These are phyloP conservation scores for Geotrichum fermentans DNA, from an alignment of 1,139 yeast genomes.

Conservation along the genomic window DNA sequence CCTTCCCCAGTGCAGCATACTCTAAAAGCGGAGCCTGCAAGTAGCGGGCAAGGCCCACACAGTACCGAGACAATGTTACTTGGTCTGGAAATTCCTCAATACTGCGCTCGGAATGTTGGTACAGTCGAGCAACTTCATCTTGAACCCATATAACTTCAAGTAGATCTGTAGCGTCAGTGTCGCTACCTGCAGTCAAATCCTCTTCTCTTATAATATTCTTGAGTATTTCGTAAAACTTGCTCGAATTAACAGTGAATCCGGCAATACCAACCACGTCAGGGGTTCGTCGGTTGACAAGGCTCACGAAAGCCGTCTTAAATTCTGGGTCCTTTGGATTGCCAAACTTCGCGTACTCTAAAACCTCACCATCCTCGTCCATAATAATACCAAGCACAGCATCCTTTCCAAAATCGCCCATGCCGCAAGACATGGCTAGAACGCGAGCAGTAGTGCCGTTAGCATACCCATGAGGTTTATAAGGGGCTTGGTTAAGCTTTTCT, in stretches of 20 bases:
- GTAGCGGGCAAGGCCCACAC: slow-evolving; percentile 85
- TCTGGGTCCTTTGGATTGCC: slow-evolving; percentile 59
- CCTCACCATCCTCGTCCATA: slow-evolving; percentile 74
- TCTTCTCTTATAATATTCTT: slow-evolving; percentile 53
- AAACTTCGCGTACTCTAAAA: slow-evolving; percentile 71
- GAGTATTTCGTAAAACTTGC: slow-evolving; percentile 55
- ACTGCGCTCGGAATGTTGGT: slow-evolving; percentile 76
- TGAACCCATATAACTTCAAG: slow-evolving; percentile 73
- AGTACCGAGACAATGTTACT: slow-evolving; percentile 75
- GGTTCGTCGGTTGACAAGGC: slow-evolving; percentile 46
- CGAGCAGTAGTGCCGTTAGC: slow-evolving; percentile 80
- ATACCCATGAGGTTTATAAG: slow-evolving; percentile 74
- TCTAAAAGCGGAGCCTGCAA: slow-evolving; percentile 88
- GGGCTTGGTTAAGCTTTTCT: slow-evolving; percentile 83
- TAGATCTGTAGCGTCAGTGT: slow-evolving; percentile 43
- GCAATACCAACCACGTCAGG: slow-evolving; percentile 91
- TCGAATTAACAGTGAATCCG: slow-evolving; percentile 76
- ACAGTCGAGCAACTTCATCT: slow-evolving; percentile 90
- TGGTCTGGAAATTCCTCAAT: slow-evolving; percentile 79
- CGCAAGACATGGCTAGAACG: slow-evolving; percentile 76
- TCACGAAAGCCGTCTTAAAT: slow-evolving; percentile 59
- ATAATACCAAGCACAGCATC: slow-evolving; percentile 85
- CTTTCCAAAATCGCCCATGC: slow-evolving; percentile 71
- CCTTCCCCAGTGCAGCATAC: slow-evolving; percentile 74
- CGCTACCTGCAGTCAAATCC: slow-evolving; percentile 52